Percentiles rank a stretch among this genome's conserved stretches.
Conservation (phyloP, 768 basidiomycete genomes). For the Rhizopogon rudus region DNA sequence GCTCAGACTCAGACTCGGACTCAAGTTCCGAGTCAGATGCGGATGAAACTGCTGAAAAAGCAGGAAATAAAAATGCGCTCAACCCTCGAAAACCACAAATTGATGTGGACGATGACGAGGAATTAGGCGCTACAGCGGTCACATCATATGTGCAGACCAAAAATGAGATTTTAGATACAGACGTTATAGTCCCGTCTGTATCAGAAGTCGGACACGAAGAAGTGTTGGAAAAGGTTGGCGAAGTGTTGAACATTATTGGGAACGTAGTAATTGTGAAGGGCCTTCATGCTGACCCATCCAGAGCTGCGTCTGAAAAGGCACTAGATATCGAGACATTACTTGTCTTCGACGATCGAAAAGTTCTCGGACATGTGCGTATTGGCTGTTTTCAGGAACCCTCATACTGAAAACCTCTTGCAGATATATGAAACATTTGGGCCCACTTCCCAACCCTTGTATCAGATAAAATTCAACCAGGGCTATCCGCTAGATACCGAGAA, state of each 20-base stretch:
- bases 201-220: conserved; percentile 62
- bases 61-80: not conserved
- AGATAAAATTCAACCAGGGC: conserved; percentile 69
- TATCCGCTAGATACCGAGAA: conserved; percentile 58
- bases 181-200: conserved; percentile 58
- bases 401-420: conserved; percentile 34
- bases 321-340: conserved; percentile 89
- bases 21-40: conserved; percentile 18
- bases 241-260: conserved; percentile 70
- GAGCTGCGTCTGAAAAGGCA: conserved; percentile 52
- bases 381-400: not conserved
- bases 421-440: conserved; percentile 96
- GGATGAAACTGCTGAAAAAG: conserved; percentile 13
- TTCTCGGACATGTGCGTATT: conserved; percentile 80
- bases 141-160: conserved; percentile 56
- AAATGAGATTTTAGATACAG: conserved; percentile 60
- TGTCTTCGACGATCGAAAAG: conserved; percentile 83
- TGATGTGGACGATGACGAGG: conserved; percentile 54
- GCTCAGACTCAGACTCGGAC: conserved; percentile 21
- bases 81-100: conserved; percentile 1
- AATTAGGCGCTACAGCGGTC: conserved; percentile 33
- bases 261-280: conserved; percentile 74
- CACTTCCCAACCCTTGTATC: conserved; percentile 84
- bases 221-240: conserved; percentile 68
- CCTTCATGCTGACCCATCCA: conserved; percentile 35